Base-by-base conservation (phyloP, 306 rosid genomes). In the Castanea mollissima region DNA sequence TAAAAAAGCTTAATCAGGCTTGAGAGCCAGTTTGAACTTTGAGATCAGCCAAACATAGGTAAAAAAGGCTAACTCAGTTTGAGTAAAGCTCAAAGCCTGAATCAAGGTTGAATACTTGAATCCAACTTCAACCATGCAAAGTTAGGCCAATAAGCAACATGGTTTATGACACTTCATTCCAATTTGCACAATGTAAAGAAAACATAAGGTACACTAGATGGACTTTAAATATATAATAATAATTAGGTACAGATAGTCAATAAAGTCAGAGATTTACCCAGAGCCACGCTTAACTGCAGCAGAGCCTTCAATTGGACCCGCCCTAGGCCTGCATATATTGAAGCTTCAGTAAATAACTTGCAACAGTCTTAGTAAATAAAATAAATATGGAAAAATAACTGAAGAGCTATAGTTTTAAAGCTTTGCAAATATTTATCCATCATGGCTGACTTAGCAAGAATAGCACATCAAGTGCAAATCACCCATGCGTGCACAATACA, bases 321-420 rank as follows among this genome's bases (percentile, higher is more conserved):
- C 87, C 82, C 91, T 83, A 49, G 93, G 81, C 90, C 98, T 93
- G 86, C 81, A 84, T 68, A 25, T 62, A 4, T 31, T n/a, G 31
- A 15, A 72, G 74, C 69, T 59, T 84, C 41, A 84, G 85, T 72
- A 52, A 15, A 77, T 46, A 35, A 19, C 76, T 29, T 29, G 20
- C 55, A 54, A 54, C 23, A 52, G 54, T 18, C 4, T 52, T 29
- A 57, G 27, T 15, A 79, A 44, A 51, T 29, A 60, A 72, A 71
- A 52, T 65, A 34, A 9, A 5, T 15, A 38, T 44, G 20, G 46
- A 79, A 16, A 68, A 38, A 7, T n/a, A 34, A 4, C 11, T 59
- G 25, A 11, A 59, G 32, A 59, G 21, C 5, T 59, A 13, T 59
- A 4, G 23, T 59, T 32, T 4, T 18, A 35, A 4, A 68, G 52